These are phyloP conservation scores for Erodium moschatum DNA, from an alignment of 441 rosid species.

Conservation along the genomic window DNA sequence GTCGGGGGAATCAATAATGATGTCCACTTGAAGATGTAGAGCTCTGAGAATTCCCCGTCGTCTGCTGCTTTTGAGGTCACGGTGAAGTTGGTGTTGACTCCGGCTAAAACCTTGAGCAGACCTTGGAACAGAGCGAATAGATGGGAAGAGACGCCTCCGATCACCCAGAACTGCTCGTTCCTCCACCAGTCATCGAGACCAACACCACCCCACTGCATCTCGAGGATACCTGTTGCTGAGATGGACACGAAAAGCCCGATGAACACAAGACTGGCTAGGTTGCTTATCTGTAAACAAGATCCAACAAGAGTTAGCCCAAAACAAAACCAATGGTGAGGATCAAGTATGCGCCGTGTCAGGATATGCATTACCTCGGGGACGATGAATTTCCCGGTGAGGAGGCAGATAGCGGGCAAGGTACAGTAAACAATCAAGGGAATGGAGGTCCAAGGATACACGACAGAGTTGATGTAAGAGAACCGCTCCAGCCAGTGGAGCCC, in stretches of 20 bases:
- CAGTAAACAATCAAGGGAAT: conserved; percentile 79
- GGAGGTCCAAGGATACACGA: conserved; percentile 89
- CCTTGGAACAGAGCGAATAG: conserved; percentile 93
- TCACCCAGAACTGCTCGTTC: conserved; percentile 98
- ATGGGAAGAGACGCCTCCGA: conserved; percentile 92
- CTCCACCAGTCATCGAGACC: conserved; percentile 98
- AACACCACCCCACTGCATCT: conserved; percentile 96
- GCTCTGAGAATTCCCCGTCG: conserved; percentile 81
- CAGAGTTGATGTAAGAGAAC: conserved; percentile 76
- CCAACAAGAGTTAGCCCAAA: neutral
- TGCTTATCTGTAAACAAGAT: conserved; percentile 57
- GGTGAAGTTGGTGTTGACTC: conserved; percentile 85
- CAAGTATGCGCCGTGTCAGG: neutral
- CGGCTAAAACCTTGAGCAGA: conserved; percentile 86
- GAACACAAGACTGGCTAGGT: conserved; percentile 72
- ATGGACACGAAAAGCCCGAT: conserved; percentile 80
- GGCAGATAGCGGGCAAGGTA: conserved; percentile 84
- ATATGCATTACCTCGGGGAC: conserved; percentile 70
- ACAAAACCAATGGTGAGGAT: neutral
- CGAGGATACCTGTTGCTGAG: conserved; percentile 71
- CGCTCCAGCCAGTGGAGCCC: conserved; percentile 83
- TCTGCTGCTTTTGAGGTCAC: conserved; percentile 96
- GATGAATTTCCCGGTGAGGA: conserved; percentile 87
- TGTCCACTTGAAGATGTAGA: conserved; percentile 90
- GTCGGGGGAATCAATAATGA: conserved; percentile 69